Evolutionary conservation across 2,329 filamentous ascomycete species (phyloP).

Genomic region (Nemania bipapillata): DNA sequence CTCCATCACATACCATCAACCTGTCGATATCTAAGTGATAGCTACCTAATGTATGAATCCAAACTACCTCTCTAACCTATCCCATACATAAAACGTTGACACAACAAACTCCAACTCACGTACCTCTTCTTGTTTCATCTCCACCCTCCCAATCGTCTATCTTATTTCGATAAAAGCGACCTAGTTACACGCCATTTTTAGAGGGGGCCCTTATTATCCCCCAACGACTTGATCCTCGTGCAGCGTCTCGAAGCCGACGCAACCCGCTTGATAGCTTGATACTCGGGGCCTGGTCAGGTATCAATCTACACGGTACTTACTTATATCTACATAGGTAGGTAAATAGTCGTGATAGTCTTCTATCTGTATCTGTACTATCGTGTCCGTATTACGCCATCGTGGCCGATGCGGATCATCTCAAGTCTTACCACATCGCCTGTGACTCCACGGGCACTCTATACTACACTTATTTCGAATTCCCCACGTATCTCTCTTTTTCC

Average conservation of each 20-base stretch:
- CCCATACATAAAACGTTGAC: background rate
- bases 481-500: slow-evolving; percentile 22
- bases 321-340: slow-evolving; percentile 4
- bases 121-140: background rate
- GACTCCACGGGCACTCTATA: slow-evolving; percentile 27
- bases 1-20: background rate
- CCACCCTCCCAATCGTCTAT: background rate
- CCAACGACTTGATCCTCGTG: background rate
- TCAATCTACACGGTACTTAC: background rate
- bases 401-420: slow-evolving; percentile 41
- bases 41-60: background rate
- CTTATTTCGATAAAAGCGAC: background rate
- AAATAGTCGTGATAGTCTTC: background rate
- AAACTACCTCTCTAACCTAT: background rate
- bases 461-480: slow-evolving; percentile 14
- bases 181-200: background rate
- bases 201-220: background rate
- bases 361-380: slow-evolving; percentile 6
- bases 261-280: slow-evolving; percentile 16
- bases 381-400: slow-evolving; percentile 9
- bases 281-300: background rate
- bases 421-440: slow-evolving; percentile 37
- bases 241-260: slow-evolving; percentile 22
- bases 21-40: background rate
- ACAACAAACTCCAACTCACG: slow-evolving; percentile 5